A percentile compares a stretch with the other conserved stretches of the same genome.
Evolutionary conservation across 345 rosid species (phyloP).

Genomic region (Conringia planisiliqua): DNA sequence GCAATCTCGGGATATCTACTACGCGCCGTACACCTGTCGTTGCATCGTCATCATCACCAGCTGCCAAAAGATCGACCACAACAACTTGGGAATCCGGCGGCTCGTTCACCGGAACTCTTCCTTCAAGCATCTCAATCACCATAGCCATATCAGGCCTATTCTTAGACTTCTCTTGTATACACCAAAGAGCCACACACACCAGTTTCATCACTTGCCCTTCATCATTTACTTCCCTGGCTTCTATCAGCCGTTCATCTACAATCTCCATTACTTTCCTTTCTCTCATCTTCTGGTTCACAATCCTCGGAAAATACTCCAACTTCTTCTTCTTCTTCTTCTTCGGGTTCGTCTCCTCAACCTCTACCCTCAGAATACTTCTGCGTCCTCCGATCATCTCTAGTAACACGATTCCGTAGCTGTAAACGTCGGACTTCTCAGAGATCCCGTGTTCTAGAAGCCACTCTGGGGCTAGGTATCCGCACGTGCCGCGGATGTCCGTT

Average conservation of each 20-base stretch:
- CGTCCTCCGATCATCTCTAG: constrained; percentile 69
- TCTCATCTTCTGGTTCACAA: constrained; percentile 52
- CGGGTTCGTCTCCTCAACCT: constrained; percentile 41
- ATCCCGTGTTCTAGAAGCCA: constrained; percentile 63
- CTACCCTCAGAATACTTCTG: constrained; percentile 46
- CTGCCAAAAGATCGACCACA: constrained; percentile 57
- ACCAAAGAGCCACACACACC: constrained; percentile 71
- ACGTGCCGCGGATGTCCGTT: constrained; percentile 65
- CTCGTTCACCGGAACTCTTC: constrained; percentile 51
- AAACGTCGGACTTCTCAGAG: constrained; percentile 70
- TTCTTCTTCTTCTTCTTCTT: constrained; percentile 29
- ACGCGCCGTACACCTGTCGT: constrained; percentile 14
- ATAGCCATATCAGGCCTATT: constrained; percentile 64
- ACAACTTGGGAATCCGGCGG: constrained; percentile 74
- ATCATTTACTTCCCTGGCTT: constrained; percentile 49
- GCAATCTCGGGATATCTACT: constrained; percentile 12
- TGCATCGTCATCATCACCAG: constrained; percentile 47
- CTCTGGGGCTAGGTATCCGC: constrained; percentile 70
- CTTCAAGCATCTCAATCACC: constrained; percentile 86
- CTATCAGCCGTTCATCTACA: constrained; percentile 55
- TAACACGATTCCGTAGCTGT: constrained; percentile 71
- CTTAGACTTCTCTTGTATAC: constrained; percentile 69
- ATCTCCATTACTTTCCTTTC: constrained; percentile 69
- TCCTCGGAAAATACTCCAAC: constrained; percentile 70
- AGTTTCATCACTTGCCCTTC: constrained; percentile 60